Evolutionary conservation across 2,329 filamentous ascomycete species (phyloP).

Genomic region (Talaromyces sp.): DNA sequence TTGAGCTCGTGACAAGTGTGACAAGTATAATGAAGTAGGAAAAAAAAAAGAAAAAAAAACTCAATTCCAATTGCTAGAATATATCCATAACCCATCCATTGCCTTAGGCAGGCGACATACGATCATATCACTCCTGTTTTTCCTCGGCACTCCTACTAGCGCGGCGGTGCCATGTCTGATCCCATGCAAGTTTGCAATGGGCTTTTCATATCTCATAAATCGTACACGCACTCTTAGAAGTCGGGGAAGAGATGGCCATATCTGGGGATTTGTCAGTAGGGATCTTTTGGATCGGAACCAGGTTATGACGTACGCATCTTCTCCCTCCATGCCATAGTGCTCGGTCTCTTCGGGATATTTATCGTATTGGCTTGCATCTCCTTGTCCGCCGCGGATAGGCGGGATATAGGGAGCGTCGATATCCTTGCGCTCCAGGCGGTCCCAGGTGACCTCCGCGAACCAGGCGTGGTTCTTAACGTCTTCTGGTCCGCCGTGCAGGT

Average conservation of each 20-base stretch:
- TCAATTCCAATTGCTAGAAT: constrained; percentile 28
- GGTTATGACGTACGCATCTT: constrained; percentile 75
- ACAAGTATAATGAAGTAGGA: background rate
- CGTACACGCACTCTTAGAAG: constrained; percentile 57
- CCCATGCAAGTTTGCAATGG: constrained; percentile 16
- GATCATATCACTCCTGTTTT: constrained; percentile 22
- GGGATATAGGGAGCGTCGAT: constrained; percentile 98
- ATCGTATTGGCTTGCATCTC: constrained; percentile 96
- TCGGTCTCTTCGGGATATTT: constrained; percentile 97
- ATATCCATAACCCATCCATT: constrained; percentile 7
- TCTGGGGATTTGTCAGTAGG: constrained; percentile 46
- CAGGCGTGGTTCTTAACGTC: constrained; percentile 95
- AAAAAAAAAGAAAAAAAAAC: constrained; percentile 17
- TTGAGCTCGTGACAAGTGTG: constrained; percentile 9
- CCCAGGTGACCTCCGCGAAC: constrained; percentile 98
- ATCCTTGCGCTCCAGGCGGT: constrained; percentile 88
- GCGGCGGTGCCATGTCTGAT: constrained; percentile 20
- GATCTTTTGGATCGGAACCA: background rate
- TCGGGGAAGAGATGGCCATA: constrained; percentile 75
- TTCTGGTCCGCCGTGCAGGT: constrained; percentile 84
- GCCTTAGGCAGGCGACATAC: background rate
- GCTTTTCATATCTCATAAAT: constrained; percentile 35
- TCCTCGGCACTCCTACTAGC: constrained; percentile 16
- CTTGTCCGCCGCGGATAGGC: constrained; percentile 88
- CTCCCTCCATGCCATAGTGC: constrained; percentile 76